A percentile compares a stretch with the other conserved stretches of the same genome.
These are phyloP conservation scores for Malbranchea zuffiana DNA, from an alignment of 2,329 filamentous ascomycete species.

Conservation along the genomic window DNA sequence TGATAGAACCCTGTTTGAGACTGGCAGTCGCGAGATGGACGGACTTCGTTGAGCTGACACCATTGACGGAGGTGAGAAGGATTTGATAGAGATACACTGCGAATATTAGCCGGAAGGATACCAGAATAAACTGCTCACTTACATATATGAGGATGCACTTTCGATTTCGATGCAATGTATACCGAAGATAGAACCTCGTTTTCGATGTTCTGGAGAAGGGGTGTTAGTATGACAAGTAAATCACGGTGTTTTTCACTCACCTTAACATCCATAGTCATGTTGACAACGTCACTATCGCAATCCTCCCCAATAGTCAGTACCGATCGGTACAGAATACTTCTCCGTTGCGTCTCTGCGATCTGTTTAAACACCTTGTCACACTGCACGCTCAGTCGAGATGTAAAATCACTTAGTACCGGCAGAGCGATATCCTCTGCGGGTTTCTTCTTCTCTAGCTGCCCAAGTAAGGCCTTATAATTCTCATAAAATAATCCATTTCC, in stretches of 20 bases:
- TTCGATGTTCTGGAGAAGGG: constrained; percentile 18
- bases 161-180: constrained; percentile 27
- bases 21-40: constrained; percentile 24
- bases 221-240: constrained; percentile 7
- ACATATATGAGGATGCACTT: constrained; percentile 26
- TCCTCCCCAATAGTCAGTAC: constrained; percentile 39
- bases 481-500: constrained; percentile 35
- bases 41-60: constrained; percentile 42
- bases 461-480: constrained; percentile 41
- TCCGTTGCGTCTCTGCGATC: constrained; percentile 58
- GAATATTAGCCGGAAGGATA: background rate
- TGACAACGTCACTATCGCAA: constrained; percentile 32
- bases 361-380: constrained; percentile 53
- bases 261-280: constrained; percentile 49
- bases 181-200: constrained; percentile 21
- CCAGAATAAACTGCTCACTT: constrained; percentile 12
- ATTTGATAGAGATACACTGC: constrained; percentile 50
- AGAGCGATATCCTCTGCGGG: constrained; percentile 39
- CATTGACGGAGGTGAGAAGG: constrained; percentile 44
- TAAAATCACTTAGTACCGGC: constrained; percentile 54
- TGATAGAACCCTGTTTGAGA: constrained; percentile 27
- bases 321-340: constrained; percentile 57
- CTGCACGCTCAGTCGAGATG: constrained; percentile 47
- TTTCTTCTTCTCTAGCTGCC: constrained; percentile 39
- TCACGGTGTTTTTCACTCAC: constrained; percentile 28